Base-by-base conservation (phyloP, 2,329 filamentous ascomycete species). In the Alternaria sp. region DNA sequence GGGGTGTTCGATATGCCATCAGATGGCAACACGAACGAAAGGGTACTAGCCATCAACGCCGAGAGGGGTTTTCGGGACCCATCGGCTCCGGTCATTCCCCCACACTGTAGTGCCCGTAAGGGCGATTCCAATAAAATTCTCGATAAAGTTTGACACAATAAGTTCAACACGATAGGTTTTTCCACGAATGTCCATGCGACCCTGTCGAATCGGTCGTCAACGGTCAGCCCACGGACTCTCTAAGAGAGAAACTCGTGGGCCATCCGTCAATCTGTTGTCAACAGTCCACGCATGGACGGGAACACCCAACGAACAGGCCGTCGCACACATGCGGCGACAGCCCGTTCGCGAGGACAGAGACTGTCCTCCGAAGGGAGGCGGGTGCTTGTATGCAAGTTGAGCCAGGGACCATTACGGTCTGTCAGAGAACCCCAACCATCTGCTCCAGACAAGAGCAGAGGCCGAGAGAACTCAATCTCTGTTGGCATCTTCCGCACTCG, bases 401-500 rank as follows among this genome's bases (percentile, higher is more conserved):
- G 70, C 73, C 73, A 75, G 26, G 74, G 72, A 64, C 70, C 72
- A 43, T 69, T 65, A 50, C 63, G 69, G 69, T 62, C 73, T 77
- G 43, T 73, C 70, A 70, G 68, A 72, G 67, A 54, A 46, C 32
- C 45, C 36, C 50, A 55, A 21, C 45, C 49, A 25, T 25, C 46
- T 49, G 26, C 66, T 47, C 25, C 21, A 47, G 45, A 59, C 62
- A 54, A 58, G 26, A 45, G 44, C 44, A 21, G 44, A 23, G 30
- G 12, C 45, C 45, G 25, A 32, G 45, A 45, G n/a, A 32, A 46
- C 67, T 72, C 69, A 44, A 74, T 71, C 65, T 69, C 74, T 68
- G 64, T 67, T 70, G 73, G 70, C 70, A 62, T 76, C 73, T 73
- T 74, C 72, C 72, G 68, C 73, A 57, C 67, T 52, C 60, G 62